These are phyloP conservation scores for Paramecium octaurelia DNA, from an alignment of 73 alveolate species.

Conservation along the genomic window DNA sequence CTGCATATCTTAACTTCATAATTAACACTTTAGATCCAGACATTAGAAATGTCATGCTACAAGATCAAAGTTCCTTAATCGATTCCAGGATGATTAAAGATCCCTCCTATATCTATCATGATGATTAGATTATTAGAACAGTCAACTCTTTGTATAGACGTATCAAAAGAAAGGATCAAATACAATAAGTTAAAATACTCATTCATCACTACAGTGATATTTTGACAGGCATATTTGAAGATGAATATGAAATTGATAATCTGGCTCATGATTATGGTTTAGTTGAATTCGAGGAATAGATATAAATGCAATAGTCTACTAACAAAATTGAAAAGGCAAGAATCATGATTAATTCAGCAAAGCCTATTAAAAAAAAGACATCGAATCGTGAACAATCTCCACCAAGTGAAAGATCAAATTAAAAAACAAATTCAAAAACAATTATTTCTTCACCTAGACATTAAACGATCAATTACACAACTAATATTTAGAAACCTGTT, in stretches of 20 bases:
- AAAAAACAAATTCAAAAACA: neutral
- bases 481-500: neutral
- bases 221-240: slow-evolving; percentile 36
- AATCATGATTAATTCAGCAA: neutral
- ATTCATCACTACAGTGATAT: neutral
- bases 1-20: neutral
- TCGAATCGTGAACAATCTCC: neutral
- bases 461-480: neutral
- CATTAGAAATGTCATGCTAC: neutral
- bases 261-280: neutral
- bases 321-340: neutral
- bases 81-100: neutral
- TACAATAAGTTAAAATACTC: neutral
- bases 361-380: neutral
- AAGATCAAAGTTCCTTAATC: neutral
- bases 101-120: neutral
- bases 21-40: neutral
- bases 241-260: slow-evolving; percentile 9
- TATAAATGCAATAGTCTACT: neutral
- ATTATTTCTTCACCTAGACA: neutral
- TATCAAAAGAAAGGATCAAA: neutral
- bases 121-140: neutral
- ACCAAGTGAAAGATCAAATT: neutral
- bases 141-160: neutral
- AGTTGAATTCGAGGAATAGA: neutral